phyloP scores from a whole-genome alignment of 1,139 yeast species.

The Pichia sp. region DNA sequence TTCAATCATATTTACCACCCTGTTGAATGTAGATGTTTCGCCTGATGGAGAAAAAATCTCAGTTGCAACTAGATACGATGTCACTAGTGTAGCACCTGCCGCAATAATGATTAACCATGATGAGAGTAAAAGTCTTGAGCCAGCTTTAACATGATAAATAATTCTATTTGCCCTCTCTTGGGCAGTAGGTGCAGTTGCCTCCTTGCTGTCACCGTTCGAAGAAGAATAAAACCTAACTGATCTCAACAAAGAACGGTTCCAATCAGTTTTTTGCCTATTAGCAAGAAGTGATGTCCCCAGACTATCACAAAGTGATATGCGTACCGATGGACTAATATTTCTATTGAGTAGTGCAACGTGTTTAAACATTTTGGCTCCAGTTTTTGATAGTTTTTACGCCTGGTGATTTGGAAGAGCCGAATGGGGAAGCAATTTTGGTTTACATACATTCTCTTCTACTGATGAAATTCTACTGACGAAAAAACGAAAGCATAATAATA shows the following conservation, averaged over 20 bases:
- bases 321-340: neutral
- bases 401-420: neutral
- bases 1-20: constrained; percentile 75
- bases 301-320: neutral
- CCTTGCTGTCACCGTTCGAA: neutral
- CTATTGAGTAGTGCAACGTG: neutral
- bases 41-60: constrained; percentile 87
- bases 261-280: neutral
- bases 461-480: too few species aligned
- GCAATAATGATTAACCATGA: constrained; percentile 64
- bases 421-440: neutral
- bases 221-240: neutral
- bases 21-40: constrained; percentile 83
- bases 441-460: too few species aligned
- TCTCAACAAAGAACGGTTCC: neutral
- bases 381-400: neutral
- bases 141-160: constrained; percentile 42
- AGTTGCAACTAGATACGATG: constrained; percentile 68
- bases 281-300: neutral
- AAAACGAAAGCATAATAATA: too few species aligned
- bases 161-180: constrained; percentile 24
- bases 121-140: constrained; percentile 58
- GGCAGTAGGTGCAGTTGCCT: constrained; percentile 8
- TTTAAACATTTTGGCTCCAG: neutral
- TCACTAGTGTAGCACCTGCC: constrained; percentile 61